phyloP scores from a whole-genome alignment of 495 filamentous ascomycete species.

The Xylaria flabelliformis region DNA sequence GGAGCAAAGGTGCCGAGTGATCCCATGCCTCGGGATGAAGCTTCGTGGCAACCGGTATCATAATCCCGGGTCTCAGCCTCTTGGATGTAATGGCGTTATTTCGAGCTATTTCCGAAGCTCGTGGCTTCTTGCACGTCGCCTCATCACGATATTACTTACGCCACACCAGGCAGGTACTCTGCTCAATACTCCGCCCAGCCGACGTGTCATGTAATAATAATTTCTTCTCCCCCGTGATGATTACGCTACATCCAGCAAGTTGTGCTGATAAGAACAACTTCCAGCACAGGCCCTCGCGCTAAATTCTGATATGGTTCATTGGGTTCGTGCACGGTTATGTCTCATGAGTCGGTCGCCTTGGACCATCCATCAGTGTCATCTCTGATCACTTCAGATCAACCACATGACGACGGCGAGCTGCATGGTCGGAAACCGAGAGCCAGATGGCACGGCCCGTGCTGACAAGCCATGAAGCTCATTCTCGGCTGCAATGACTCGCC shows the following conservation, averaged over 20 bases:
- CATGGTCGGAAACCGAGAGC: neutral
- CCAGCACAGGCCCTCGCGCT: neutral
- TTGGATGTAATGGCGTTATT: neutral
- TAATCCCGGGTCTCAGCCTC: slow-evolving; percentile 25
- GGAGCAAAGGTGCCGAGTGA: neutral
- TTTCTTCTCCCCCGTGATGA: neutral
- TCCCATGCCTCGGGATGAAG: slow-evolving; percentile 7
- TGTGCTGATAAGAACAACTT: neutral
- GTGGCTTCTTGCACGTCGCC: slow-evolving; percentile 10
- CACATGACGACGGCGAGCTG: neutral
- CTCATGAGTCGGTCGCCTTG: slow-evolving; percentile 22
- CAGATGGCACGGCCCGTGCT: slow-evolving; percentile 13
- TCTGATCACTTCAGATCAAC: neutral
- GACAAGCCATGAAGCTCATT: neutral
- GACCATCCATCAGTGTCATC: neutral
- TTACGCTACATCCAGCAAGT: neutral
- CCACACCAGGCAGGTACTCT: neutral
- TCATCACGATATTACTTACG: neutral
- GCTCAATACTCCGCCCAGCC: neutral
- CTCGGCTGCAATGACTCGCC: slow-evolving; percentile 12
- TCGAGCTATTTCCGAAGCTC: neutral
- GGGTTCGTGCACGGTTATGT: neutral
- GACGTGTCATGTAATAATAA: neutral
- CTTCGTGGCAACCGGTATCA: slow-evolving; percentile 2
- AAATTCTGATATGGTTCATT: neutral